Evolutionary conservation across 2,329 filamentous ascomycete species (phyloP), one percentile per base, ranked within the genome.

Genomic region (Cladosporium cucumerinum): DNA sequence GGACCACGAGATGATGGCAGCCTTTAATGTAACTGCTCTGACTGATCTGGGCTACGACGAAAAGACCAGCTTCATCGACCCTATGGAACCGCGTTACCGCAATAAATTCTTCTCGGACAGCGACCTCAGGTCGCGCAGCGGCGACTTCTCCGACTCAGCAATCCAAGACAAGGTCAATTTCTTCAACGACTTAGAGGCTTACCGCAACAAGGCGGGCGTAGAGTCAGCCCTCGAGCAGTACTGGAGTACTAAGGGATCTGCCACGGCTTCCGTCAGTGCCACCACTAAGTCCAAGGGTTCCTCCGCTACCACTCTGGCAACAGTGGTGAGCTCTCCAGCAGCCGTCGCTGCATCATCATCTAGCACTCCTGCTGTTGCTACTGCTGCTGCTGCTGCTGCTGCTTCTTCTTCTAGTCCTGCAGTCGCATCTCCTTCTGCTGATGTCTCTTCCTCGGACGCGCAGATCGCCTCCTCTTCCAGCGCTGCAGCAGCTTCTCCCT

Each of bases 1-100:
- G 69, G 79, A 81, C 66, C 69, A 79, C 65, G 74, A 76, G 52
- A 80, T 81, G 79, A 73, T 81, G 69, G 78, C 74, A 5, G 78
- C 75, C 1, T 79, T 81, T 73, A 80, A 81, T 64, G 75, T 79
- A 12, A 79, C 78, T 10, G 67, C 71, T 11, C 72, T 81, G 1
- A 67, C 52, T 14, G 70, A 69, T 23, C 70, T 76, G 2, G 73
- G 73, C 46, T 76, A 75, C 66, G 66, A 66, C 57, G 71, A 74
- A 8, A 68, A 69, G 21, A 77, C 75, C 1, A 46, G 36, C 57
- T 71, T 69, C 57, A 52, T 71, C 36, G 69, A 71, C 23, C 70
- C 70, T 5, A 67, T 71, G 66, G 69, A 71, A 3, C 39, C 60
- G 0, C 59, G 59, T 23, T 71, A 66, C 39, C 67, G 66, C 16